These are phyloP conservation scores for Aleurites moluccanus DNA, from an alignment of 441 rosid genomes.

Conservation along the genomic window DNA sequence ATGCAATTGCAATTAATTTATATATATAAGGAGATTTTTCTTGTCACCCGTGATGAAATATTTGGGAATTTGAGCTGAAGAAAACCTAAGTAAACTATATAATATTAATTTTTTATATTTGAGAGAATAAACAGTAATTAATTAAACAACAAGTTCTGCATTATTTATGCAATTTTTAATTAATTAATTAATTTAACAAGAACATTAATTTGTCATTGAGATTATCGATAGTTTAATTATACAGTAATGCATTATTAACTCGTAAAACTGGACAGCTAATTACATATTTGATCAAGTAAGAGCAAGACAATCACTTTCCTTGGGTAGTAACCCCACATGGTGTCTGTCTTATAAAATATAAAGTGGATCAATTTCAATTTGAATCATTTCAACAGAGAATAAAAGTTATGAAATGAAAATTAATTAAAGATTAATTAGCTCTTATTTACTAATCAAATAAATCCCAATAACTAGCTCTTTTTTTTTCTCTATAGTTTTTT, in stretches of 20 bases:
- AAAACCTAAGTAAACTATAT: too few species aligned
- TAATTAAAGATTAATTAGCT: too few species aligned
- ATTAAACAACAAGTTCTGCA: neutral
- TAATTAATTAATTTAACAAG: neutral
- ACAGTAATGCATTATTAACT: neutral
- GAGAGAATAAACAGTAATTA: neutral
- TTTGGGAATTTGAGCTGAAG: neutral
- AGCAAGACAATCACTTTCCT: neutral
- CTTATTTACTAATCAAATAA: too few species aligned
- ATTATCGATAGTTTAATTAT: neutral
- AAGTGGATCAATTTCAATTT: neutral
- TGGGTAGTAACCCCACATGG: constrained; percentile 11
- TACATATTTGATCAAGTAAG: constrained; percentile 5
- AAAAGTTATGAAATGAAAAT: too few species aligned
- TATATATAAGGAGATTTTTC: neutral
- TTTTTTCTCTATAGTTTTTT: too few species aligned
- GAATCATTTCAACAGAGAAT: too few species aligned
- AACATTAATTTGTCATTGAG: neutral
- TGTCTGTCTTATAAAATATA: neutral
- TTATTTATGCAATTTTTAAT: neutral
- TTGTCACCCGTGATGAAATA: constrained; percentile 2
- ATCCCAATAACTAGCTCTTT: too few species aligned
- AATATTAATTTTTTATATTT: neutral
- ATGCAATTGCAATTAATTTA: too few species aligned
- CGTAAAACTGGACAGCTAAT: constrained; percentile 3